Conservation (phyloP, 805 yeast genomes). For the Candida morakotiae region DNA sequence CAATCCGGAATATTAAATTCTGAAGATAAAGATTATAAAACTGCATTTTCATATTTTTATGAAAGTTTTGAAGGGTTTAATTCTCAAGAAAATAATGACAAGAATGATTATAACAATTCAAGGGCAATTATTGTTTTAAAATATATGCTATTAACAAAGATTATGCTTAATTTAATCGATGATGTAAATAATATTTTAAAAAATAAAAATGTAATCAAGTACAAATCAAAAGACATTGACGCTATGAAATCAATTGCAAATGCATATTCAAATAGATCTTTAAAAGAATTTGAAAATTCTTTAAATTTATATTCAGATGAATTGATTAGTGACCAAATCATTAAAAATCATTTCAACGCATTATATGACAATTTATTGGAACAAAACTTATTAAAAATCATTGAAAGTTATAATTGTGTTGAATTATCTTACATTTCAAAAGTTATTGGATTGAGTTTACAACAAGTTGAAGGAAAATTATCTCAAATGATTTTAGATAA, state of each 20-base stretch:
- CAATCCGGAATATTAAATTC: constrained; percentile 95
- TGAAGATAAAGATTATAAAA: constrained; percentile 93
- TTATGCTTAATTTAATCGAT: constrained; percentile 83
- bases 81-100: constrained; percentile 61
- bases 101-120: too few species aligned
- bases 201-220: constrained; percentile 65
- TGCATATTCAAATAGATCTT: constrained; percentile 85
- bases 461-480: constrained; percentile 89
- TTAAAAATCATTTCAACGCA: constrained; percentile 87
- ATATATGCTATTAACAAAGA: constrained; percentile 88
- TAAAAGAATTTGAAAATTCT: constrained; percentile 87
- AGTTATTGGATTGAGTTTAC: constrained; percentile 80
- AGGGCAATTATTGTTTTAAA: constrained; percentile 74
- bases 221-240: constrained; percentile 81
- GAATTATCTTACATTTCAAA: constrained; percentile 86
- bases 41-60: constrained; percentile 91
- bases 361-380: constrained; percentile 90
- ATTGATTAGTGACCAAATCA: constrained; percentile 80
- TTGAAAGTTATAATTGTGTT: constrained; percentile 95
- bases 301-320: constrained; percentile 67
- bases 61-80: constrained; percentile 93
- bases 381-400: constrained; percentile 88
- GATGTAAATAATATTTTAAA: constrained; percentile 78
- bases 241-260: constrained; percentile 93
- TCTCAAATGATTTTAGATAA: constrained; percentile 96